A percentile compares a stretch with the other conserved stretches of the same genome.
phyloP scores from a whole-genome alignment of 2,329 filamentous ascomycete genomes.

The Dryadomyces quercus-mongolicae region DNA sequence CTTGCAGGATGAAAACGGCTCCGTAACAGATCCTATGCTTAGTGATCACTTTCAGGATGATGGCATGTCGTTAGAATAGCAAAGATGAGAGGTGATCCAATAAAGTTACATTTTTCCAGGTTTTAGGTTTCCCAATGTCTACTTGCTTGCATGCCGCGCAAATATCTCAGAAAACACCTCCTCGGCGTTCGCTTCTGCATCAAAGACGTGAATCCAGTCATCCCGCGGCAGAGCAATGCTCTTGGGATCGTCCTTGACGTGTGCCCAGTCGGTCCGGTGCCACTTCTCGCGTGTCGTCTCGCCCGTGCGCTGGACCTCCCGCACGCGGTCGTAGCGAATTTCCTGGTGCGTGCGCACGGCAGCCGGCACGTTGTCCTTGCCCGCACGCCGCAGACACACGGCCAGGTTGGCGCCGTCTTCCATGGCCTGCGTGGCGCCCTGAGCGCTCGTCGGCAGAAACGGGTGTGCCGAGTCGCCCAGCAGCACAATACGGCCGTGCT shows the following conservation, averaged over 20 bases:
- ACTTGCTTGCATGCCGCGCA: slow-evolving; percentile 9
- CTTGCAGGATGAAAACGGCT: slow-evolving; percentile 3
- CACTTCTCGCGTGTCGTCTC: slow-evolving; percentile 38
- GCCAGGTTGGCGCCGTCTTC: slow-evolving; percentile 37
- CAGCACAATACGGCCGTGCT: slow-evolving; percentile 28
- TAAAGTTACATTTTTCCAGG: too few relatives aligned
- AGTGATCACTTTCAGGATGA: slow-evolving; percentile 6
- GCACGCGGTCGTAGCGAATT: slow-evolving; percentile 34
- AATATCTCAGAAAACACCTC: slow-evolving; percentile 23
- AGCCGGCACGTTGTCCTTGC: slow-evolving; percentile 22
- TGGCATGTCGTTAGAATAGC: background rate
- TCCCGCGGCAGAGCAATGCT: slow-evolving; percentile 35
- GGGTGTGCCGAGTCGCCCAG: slow-evolving; percentile 39
- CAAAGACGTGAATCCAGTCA: slow-evolving; percentile 33
- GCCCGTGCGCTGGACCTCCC: slow-evolving; percentile 35
- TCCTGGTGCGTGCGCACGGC: slow-evolving; percentile 31
- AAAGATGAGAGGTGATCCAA: too few relatives aligned
- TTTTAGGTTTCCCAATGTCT: too few relatives aligned
- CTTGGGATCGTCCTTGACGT: slow-evolving; percentile 32
- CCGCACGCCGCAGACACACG: slow-evolving; percentile 26
- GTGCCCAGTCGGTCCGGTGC: slow-evolving; percentile 42
- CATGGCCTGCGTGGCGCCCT: slow-evolving; percentile 37
- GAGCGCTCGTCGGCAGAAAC: slow-evolving; percentile 34
- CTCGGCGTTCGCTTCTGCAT: slow-evolving; percentile 33
- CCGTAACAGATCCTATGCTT: slow-evolving; percentile 2